Base-by-base conservation (phyloP, 2,329 filamentous ascomycete genomes). In the Alternaria alternata region DNA sequence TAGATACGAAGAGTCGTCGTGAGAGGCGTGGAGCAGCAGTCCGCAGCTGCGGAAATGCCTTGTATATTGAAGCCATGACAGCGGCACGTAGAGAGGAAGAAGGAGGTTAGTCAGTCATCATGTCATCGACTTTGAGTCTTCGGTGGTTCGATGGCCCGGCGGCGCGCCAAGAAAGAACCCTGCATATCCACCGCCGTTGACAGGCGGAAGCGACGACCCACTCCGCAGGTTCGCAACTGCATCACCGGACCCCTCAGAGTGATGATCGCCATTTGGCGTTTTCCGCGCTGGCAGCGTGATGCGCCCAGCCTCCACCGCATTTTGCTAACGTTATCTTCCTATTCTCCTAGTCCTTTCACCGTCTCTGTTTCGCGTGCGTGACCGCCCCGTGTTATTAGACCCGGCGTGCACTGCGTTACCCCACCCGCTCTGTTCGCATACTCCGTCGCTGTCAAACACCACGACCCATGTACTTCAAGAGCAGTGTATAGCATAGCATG, bases 11-110 rank as follows among this genome's bases (percentile, higher is more conserved):
- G 30, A 80, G 73, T 3, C 75, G 70, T 41, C 68, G 70, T 3
- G 76, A 71, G 54, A 80, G 76, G 12, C 75, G 75, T 22, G 78
- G 78, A 20, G 78, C 75, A 7, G 75, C 76, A 12, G 69, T 72
- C 56, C 75, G 69, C 75, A 80, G 69, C 65, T 75, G 72, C 30
- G 78, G 77, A 51, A 79, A 73, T 9, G 74, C 64, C 24, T 75
- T 71, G 68, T 77, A 79, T 26, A 79, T 63, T 42, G 72, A 73
- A 24, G 72, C 73, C 78, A 80, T 80, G 42, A 54, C 59, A 55
- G 58, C 58, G 53, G 34, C 58, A 38, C 26, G 42, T 43, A 42
- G 57, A 48, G 46, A n/a, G 14, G 32, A 52, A 26, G 28, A 42
- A 42, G 9, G 47, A 41, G 22, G 41, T 39, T 54, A 57, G 49